phyloP scores from a whole-genome alignment of 2,329 filamentous ascomycete species.

The Sporothrix dimorphospora region DNA sequence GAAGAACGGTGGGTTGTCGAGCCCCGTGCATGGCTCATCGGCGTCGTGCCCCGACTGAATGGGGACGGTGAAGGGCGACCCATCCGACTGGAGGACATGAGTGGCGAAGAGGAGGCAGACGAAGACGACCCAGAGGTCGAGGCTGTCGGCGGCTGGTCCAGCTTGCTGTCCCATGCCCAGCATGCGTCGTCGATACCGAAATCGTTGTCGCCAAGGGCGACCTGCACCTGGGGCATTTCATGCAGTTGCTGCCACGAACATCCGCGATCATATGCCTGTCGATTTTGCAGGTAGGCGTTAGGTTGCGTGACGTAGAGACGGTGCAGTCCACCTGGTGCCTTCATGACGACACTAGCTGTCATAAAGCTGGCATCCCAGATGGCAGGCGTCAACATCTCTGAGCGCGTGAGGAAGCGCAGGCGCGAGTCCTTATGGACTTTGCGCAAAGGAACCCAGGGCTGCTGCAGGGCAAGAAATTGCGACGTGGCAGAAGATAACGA shows the following conservation, averaged over 20 bases:
- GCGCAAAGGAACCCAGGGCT: slow-evolving; percentile 73
- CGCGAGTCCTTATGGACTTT: slow-evolving; percentile 75
- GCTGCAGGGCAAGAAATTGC: slow-evolving; percentile 63
- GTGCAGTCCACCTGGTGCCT: slow-evolving; percentile 61
- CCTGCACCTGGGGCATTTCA: slow-evolving; percentile 47
- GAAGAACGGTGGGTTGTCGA: background rate
- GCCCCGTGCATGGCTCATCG: background rate
- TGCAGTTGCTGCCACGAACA: slow-evolving; percentile 75
- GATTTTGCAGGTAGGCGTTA: slow-evolving; percentile 72
- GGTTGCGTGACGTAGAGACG: slow-evolving; percentile 76
- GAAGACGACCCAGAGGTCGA: slow-evolving; percentile 39
- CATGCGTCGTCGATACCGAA: slow-evolving; percentile 54
- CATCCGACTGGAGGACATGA: slow-evolving; percentile 3
- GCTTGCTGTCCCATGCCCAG: slow-evolving; percentile 67
- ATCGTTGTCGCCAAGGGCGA: background rate
- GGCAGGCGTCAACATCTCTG: slow-evolving; percentile 73
- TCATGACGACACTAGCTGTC: slow-evolving; percentile 72
- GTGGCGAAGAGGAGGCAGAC: slow-evolving; percentile 34
- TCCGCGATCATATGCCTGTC: slow-evolving; percentile 53
- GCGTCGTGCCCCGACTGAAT: slow-evolving; percentile 24
- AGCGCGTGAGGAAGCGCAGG: slow-evolving; percentile 69
- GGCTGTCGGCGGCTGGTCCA: slow-evolving; percentile 60
- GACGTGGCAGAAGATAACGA: slow-evolving; percentile 18
- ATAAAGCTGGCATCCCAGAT: slow-evolving; percentile 74
- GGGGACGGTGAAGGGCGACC: slow-evolving; percentile 24